phyloP scores from a whole-genome alignment of 2,329 filamentous ascomycete species.

The Scopulariopsis brevicaulis region DNA sequence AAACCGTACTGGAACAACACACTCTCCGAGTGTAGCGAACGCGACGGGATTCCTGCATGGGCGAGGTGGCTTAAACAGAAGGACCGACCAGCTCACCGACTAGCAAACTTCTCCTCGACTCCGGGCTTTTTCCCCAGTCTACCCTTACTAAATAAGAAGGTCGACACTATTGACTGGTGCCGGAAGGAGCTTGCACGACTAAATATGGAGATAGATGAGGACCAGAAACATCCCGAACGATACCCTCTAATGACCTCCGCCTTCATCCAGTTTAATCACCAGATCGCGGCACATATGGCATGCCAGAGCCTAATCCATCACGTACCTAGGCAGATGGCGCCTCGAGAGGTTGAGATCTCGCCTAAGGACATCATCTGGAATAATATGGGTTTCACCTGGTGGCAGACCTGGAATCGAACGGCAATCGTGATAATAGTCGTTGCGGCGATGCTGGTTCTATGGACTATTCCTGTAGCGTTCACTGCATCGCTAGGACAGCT shows the following conservation, averaged over 20 bases:
- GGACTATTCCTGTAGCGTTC: slow-evolving; percentile 84
- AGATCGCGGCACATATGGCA: slow-evolving; percentile 96
- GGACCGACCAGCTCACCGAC: slow-evolving; percentile 73
- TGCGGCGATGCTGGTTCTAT: slow-evolving; percentile 68
- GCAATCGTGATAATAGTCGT: slow-evolving; percentile 55
- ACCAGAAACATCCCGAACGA: slow-evolving; percentile 74
- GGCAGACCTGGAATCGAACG: slow-evolving; percentile 71
- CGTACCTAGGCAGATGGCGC: slow-evolving; percentile 85
- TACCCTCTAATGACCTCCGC: slow-evolving; percentile 93
- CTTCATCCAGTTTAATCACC: slow-evolving; percentile 97
- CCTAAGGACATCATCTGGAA: slow-evolving; percentile 92
- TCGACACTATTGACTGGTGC: slow-evolving; percentile 90
- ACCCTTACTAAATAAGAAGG: slow-evolving; percentile 76
- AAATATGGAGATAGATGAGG: slow-evolving; percentile 84
- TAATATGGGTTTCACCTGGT: slow-evolving; percentile 94
- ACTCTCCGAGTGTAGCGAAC: slow-evolving; percentile 45
- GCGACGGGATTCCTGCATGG: slow-evolving; percentile 58
- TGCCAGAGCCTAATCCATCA: slow-evolving; percentile 89
- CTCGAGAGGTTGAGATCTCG: slow-evolving; percentile 83
- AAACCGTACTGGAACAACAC: slow-evolving; percentile 21
- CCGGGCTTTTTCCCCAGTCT: slow-evolving; percentile 63
- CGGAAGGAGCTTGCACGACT: slow-evolving; percentile 79
- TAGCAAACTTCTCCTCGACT: slow-evolving; percentile 47
- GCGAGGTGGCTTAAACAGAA: slow-evolving; percentile 70
- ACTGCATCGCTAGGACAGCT: slow-evolving; percentile 76